Evolutionary conservation across 129 eudicot genomes (phyloP), one percentile per base, ranked within the genome.

Genomic region (Arctium lappa): DNA sequence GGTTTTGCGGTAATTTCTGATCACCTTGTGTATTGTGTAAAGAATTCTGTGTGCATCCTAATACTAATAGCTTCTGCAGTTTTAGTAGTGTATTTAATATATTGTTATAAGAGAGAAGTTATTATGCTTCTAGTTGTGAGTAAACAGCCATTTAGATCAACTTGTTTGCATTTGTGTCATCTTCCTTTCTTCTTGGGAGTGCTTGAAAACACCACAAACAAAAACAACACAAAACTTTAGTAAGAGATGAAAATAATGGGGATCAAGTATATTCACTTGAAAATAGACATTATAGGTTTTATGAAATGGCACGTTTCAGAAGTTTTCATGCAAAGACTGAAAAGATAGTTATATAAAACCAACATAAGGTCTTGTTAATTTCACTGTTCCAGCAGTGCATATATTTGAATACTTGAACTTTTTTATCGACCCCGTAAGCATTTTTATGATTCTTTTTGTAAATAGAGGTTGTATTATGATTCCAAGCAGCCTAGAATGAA

Each of bases 1-100:
- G 99, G 98, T 68, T 96, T 93, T 87, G 99, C 98, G 88, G 99
- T 96, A 90, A 88, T 90, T 77, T 86, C 37, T 77, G 22, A 37
- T 70, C 71, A 72, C 73, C 71, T 77, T 32, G 6, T 44, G 22
- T 76, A 32, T 29, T 27, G 38, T 79, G 2, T 68, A 39, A 42
- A 44, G 15, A 65, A 29, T n/a, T 48, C 50, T 46, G 46, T 75
- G 42, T 79, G 75, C 80, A 72, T 77, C 11, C 15, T 72, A 44
- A 30, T 34, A 18, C 31, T 46, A 85, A 69, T 37, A 38, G 11
- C 34, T 36, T 63, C 33, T 74, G 86, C 33, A 70, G 65, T 53
- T 78, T 62, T 76, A 81, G 65, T 74, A 81, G 74, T 36, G 53
- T 32, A 69, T 34, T 79, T 71, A 76, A 72, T 77, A 5, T 8